A percentile compares a stretch with the other conserved stretches of the same genome.
Conservation (phyloP, 139 green algal genomes). For the Haematococcus sp. region DNA sequence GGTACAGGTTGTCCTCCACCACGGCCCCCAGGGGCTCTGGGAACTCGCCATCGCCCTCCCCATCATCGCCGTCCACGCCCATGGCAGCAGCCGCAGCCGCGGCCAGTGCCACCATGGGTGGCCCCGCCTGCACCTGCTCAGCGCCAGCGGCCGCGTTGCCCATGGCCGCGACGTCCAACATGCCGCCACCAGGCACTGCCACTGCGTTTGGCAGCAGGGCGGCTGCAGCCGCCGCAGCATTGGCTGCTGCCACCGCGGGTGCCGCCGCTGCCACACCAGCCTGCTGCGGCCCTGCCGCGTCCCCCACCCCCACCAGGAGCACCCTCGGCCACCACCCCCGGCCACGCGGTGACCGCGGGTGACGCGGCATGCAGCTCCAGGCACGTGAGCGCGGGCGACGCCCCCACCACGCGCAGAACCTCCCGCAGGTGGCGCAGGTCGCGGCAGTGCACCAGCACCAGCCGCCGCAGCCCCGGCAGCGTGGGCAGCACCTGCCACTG, state of each 20-base stretch:
- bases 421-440: constrained; percentile 13
- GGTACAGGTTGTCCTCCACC: constrained; percentile 7
- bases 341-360: not conserved
- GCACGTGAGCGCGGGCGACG: not conserved
- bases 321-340: not conserved
- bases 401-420: constrained; percentile 18
- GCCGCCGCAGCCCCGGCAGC: not conserved
- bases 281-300: not conserved
- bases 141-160: too few species aligned
- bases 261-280: not conserved
- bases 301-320: not conserved
- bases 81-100: not conserved
- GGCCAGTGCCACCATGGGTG: too few species aligned
- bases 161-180: too few species aligned
- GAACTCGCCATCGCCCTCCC: not conserved
- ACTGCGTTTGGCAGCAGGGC: not conserved
- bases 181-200: not conserved
- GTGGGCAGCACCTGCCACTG: constrained; percentile 24
- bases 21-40: not conserved
- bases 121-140: too few species aligned
- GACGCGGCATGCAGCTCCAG: constrained; percentile 18
- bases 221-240: not conserved
- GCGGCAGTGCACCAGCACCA: constrained; percentile 14
- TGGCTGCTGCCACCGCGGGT: not conserved
- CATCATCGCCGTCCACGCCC: not conserved